Evolutionary conservation across 108 stramenopile species (phyloP).

Genomic region (Stephanodiscus triporus): DNA sequence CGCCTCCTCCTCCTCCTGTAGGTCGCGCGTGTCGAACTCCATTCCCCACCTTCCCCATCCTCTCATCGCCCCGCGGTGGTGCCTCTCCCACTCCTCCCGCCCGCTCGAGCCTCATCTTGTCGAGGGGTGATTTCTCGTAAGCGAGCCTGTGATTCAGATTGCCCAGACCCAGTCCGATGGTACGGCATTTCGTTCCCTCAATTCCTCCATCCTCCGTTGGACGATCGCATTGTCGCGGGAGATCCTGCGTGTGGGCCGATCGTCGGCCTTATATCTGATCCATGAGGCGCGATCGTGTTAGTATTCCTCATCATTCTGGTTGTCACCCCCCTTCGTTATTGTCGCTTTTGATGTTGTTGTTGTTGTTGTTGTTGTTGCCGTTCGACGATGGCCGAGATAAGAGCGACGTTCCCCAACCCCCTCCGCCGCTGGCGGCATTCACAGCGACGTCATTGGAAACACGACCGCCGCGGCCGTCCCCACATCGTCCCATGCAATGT

Average conservation of each 20-base stretch:
- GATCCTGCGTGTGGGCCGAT: constrained; percentile 60
- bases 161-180: constrained; percentile 56
- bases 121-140: constrained; percentile 79
- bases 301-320: background rate
- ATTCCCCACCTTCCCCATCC: background rate
- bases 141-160: constrained; percentile 64
- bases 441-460: constrained; percentile 22
- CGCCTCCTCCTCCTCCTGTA: constrained; percentile 3
- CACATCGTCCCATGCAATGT: constrained; percentile 53
- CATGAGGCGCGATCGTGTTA: constrained; percentile 3
- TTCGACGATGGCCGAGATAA: constrained; percentile 25
- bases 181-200: constrained; percentile 66
- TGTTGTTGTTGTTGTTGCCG: background rate
- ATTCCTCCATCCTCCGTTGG: constrained; percentile 52
- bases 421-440: constrained; percentile 6
- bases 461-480: constrained; percentile 33
- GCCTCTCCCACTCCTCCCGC: constrained; percentile 1
- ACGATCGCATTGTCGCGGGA: constrained; percentile 67
- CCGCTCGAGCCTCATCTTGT: constrained; percentile 21
- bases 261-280: constrained; percentile 62
- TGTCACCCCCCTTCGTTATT: too few species aligned
- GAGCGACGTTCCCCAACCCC: constrained; percentile 26
- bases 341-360: background rate
- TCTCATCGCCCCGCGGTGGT: background rate
- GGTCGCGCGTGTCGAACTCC: constrained; percentile 10